These are phyloP conservation scores for Crucibulum laeve DNA, from an alignment of 768 basidiomycete genomes.

Conservation along the genomic window DNA sequence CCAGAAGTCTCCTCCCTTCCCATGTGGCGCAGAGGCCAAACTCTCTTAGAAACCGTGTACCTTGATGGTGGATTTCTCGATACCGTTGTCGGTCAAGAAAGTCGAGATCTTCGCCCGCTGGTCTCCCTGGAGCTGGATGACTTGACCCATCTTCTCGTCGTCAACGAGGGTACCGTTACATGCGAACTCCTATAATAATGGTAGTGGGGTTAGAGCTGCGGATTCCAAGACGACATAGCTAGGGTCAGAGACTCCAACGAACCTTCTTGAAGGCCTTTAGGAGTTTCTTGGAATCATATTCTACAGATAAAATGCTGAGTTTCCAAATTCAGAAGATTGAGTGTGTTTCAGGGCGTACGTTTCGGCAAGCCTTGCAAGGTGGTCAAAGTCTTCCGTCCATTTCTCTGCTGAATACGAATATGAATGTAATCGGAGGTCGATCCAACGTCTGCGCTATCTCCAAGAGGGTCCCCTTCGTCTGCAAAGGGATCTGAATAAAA, in stretches of 20 bases:
- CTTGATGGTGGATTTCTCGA: slow-evolving; percentile 76
- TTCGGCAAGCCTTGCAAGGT: slow-evolving; percentile 94
- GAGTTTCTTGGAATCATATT: slow-evolving; percentile 97
- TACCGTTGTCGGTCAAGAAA: slow-evolving; percentile 83
- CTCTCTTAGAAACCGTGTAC: slow-evolving; percentile 86
- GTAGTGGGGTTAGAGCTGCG: slow-evolving; percentile 6
- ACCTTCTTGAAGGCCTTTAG: slow-evolving; percentile 99
- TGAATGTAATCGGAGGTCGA: slow-evolving; percentile 85
- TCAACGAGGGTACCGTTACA: slow-evolving; percentile 98
- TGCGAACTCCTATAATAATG: slow-evolving; percentile 75
- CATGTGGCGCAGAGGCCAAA: slow-evolving; percentile 2
- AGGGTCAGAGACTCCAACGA: slow-evolving; percentile 5
- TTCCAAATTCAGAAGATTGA: slow-evolving; percentile 1
- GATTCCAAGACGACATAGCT: background rate
- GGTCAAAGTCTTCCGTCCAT: slow-evolving; percentile 97
- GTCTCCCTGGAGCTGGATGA: slow-evolving; percentile 98
- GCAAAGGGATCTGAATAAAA: slow-evolving; percentile 81
- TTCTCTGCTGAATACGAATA: slow-evolving; percentile 98
- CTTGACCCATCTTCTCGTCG: slow-evolving; percentile 92
- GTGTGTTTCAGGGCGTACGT: slow-evolving; percentile 43
- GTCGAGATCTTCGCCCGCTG: slow-evolving; percentile 87
- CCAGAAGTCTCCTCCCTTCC: too few relatives aligned
- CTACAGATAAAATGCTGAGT: slow-evolving; percentile 33
- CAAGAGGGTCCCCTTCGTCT: slow-evolving; percentile 86
- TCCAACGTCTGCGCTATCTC: slow-evolving; percentile 69